Evolutionary conservation across 2,329 filamentous ascomycete species (phyloP).

Genomic region (Pestalotiopsis sp.): DNA sequence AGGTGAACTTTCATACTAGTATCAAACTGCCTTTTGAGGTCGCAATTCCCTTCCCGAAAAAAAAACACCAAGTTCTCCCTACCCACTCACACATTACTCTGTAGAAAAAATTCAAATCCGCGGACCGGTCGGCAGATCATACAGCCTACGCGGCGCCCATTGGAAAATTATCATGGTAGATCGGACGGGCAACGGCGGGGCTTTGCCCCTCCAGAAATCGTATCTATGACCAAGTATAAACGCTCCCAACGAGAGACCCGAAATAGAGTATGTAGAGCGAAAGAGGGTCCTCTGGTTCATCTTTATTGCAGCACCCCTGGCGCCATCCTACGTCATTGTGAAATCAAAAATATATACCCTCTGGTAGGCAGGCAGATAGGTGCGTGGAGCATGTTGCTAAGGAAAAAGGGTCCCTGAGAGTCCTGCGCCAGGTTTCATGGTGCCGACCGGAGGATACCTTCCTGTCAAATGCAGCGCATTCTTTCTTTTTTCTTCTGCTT

Average conservation of each 20-base stretch:
- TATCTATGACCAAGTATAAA: background rate
- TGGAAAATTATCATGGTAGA: background rate
- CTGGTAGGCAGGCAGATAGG: background rate
- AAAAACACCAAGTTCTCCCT: too few species aligned
- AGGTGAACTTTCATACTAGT: too few species aligned
- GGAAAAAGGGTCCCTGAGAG: background rate
- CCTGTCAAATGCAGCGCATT: background rate
- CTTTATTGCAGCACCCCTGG: conserved; percentile 2
- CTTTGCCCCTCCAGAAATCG: background rate
- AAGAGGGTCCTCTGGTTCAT: background rate
- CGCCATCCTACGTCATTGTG: conserved; percentile 14
- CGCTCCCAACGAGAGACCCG: background rate
- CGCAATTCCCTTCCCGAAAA: too few species aligned
- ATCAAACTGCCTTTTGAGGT: too few species aligned
- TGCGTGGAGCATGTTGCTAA: background rate
- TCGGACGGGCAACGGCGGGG: background rate
- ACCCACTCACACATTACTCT: too few species aligned
- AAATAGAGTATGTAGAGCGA: background rate
- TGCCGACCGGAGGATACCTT: background rate
- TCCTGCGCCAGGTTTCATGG: background rate
- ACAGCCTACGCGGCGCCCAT: too few species aligned
- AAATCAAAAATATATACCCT: background rate
- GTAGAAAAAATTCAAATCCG: too few species aligned
- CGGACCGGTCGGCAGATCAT: too few species aligned
- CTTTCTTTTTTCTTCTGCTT: background rate